phyloP scores from a whole-genome alignment of 2,329 filamentous ascomycete genomes.

The Hypoxylon sp. region DNA sequence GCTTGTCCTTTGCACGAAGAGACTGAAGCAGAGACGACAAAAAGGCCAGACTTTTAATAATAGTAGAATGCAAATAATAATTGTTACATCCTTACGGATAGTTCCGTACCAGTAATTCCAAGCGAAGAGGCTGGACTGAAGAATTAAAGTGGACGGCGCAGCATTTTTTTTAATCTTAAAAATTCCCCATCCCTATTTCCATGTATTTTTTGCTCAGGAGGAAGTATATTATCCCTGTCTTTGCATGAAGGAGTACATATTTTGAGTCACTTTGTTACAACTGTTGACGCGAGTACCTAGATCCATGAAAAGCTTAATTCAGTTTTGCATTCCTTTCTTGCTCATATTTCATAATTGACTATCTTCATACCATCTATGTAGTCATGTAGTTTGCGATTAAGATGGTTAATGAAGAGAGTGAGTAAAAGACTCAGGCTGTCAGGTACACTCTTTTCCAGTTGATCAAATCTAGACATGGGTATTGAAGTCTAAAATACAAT shows the following conservation, averaged over 20 bases:
- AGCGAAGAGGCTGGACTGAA: conserved; percentile 11
- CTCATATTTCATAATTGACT: too few species aligned
- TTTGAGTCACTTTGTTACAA: neutral
- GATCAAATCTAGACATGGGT: too few species aligned
- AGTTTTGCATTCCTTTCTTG: conserved; percentile 1
- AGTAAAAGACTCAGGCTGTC: too few species aligned
- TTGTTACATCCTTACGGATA: conserved; percentile 20
- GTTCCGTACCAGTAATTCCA: conserved; percentile 18
- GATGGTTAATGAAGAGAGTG: too few species aligned
- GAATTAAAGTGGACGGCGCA: conserved; percentile 25
- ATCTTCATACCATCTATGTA: too few species aligned
- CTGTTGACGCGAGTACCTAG: conserved; percentile 5
- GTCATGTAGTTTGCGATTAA: too few species aligned
- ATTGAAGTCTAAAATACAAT: too few species aligned
- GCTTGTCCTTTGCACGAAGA: neutral
- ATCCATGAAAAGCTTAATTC: conserved; percentile 31
- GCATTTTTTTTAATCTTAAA: conserved; percentile 30
- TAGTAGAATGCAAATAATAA: conserved; percentile 29
- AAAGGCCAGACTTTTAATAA: conserved; percentile 16
- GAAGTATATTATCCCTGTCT: conserved; percentile 17
- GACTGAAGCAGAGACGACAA: neutral
- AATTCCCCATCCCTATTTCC: neutral
- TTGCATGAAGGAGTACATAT: conserved; percentile 7
- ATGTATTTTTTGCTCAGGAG: conserved; percentile 13
- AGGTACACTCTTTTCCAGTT: too few species aligned